Evolutionary conservation across 805 yeast genomes (phyloP).

Genomic region (Blastobotrys parvus): DNA sequence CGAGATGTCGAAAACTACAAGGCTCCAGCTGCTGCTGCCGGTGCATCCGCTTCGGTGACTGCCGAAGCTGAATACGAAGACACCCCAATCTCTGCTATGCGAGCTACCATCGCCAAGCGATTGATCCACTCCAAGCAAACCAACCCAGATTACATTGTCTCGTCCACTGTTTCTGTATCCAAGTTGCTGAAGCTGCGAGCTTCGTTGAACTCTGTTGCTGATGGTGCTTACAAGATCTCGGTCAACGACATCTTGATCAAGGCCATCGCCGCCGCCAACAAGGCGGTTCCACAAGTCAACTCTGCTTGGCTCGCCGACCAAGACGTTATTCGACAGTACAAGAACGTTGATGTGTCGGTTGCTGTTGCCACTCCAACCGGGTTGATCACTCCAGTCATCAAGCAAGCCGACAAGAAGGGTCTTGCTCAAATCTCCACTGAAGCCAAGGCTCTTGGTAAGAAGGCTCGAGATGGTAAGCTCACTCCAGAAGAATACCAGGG

Average conservation of each 20-base stretch:
- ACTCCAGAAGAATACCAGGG: conserved; percentile 98
- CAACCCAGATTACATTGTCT: conserved; percentile 88
- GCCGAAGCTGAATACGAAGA: conserved; percentile 62
- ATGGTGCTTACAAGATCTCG: conserved; percentile 82
- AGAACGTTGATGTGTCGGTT: conserved; percentile 89
- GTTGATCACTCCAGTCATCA: conserved; percentile 90
- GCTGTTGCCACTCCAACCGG: conserved; percentile 99
- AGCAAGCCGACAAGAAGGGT: conserved; percentile 82
- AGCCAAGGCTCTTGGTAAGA: conserved; percentile 88
- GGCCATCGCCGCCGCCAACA: conserved; percentile 86
- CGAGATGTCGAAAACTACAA: conserved; percentile 75
- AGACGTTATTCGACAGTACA: conserved; percentile 86
- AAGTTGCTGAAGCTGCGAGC: conserved; percentile 89
- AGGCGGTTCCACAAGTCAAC: conserved; percentile 89
- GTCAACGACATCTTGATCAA: conserved; percentile 91
- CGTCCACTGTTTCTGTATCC: conserved; percentile 77
- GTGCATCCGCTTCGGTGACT: conserved; percentile 37
- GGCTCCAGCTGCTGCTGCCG: conserved; percentile 33
- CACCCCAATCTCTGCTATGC: conserved; percentile 82
- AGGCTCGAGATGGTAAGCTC: conserved; percentile 91
- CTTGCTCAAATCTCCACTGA: conserved; percentile 70
- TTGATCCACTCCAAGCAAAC: conserved; percentile 75
- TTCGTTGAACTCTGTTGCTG: conserved; percentile 75
- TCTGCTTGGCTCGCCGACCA: conserved; percentile 86
- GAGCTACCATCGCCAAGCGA: conserved; percentile 88